Conservation (phyloP, 805 yeast genomes). For the Ogataea nakhonphanomensis region DNA sequence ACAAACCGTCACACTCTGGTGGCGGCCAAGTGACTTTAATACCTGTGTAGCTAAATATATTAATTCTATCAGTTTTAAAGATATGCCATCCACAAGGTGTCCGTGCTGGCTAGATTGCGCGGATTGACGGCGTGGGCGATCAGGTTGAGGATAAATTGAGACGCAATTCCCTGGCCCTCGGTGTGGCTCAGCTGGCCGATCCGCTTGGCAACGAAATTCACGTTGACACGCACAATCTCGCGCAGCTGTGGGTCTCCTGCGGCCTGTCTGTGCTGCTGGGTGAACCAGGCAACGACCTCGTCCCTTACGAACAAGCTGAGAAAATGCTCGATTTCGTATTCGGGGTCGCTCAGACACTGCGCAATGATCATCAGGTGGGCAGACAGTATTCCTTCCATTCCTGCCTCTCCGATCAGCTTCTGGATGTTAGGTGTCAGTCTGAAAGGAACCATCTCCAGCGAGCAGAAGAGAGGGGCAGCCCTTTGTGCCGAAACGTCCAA, state of each 20-base stretch:
- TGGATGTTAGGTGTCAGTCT: slow-evolving; percentile 95
- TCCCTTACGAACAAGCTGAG: slow-evolving; percentile 93
- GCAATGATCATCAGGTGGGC: slow-evolving; percentile 83
- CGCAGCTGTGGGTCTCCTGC: slow-evolving; percentile 81
- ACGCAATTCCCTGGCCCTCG: slow-evolving; percentile 72
- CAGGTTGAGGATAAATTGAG: slow-evolving; percentile 85
- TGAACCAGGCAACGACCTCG: slow-evolving; percentile 92
- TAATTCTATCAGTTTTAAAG: slow-evolving; percentile 39
- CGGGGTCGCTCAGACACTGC: slow-evolving; percentile 85
- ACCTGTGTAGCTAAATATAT: neutral
- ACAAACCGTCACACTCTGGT: slow-evolving; percentile 8
- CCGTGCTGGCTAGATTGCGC: slow-evolving; percentile 85
- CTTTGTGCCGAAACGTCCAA: slow-evolving; percentile 48
- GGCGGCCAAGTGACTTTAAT: neutral
- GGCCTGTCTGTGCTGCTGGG: slow-evolving; percentile 77
- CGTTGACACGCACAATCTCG: slow-evolving; percentile 85
- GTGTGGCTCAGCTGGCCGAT: slow-evolving; percentile 66
- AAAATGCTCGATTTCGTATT: slow-evolving; percentile 86
- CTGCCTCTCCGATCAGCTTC: slow-evolving; percentile 89
- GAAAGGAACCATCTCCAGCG: slow-evolving; percentile 93
- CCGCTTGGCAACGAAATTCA: slow-evolving; percentile 76
- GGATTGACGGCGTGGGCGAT: slow-evolving; percentile 96
- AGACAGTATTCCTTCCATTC: slow-evolving; percentile 86
- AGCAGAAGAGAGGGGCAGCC: slow-evolving; percentile 80
- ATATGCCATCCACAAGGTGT: slow-evolving; percentile 94